These are phyloP conservation scores for Drosera capensis DNA, from an alignment of 148 eudicot genomes.

Conservation along the genomic window DNA sequence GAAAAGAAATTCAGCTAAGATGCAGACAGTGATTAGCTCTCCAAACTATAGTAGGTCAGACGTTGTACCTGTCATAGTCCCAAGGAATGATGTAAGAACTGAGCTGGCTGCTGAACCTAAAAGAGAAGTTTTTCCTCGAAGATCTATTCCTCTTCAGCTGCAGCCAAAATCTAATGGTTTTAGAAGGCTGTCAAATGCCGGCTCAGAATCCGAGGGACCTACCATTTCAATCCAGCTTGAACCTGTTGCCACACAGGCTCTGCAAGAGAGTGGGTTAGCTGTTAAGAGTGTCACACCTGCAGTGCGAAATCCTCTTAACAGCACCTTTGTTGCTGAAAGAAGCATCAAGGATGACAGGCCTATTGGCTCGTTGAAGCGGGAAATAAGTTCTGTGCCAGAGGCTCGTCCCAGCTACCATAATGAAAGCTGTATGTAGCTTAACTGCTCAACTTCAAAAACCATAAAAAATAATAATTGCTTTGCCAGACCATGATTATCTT, in stretches of 20 bases:
- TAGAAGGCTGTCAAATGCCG: constrained; percentile 32
- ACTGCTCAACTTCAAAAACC: too few relatives aligned
- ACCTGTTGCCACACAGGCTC: constrained; percentile 18
- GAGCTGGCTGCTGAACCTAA: constrained; percentile 60
- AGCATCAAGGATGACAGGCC: constrained; percentile 37
- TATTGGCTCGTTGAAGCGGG: constrained; percentile 26
- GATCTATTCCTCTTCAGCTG: constrained; percentile 30
- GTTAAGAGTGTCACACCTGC: constrained; percentile 29
- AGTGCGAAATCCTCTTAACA: constrained; percentile 27
- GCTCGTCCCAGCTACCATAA: constrained; percentile 28
- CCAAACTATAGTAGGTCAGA: constrained; percentile 44
- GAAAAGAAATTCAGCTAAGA: constrained; percentile 41
- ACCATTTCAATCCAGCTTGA: constrained; percentile 27
- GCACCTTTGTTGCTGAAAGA: constrained; percentile 28
- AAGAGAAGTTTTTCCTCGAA: constrained; percentile 48
- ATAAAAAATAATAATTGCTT: too few relatives aligned
- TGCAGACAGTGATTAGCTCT: constrained; percentile 33
- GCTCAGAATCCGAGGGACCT: constrained; percentile 52
- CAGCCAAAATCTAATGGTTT: constrained; percentile 41
- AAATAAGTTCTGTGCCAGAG: constrained; percentile 30
- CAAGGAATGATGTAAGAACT: constrained; percentile 47
- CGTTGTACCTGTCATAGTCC: constrained; percentile 59
- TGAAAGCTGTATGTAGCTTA: constrained; percentile 48
- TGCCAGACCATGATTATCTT: too few relatives aligned
- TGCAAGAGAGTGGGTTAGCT: constrained; percentile 25